These are phyloP conservation scores for Globisporangium paddicum DNA, from an alignment of 352 stramenopile genomes.

Conservation along the genomic window DNA sequence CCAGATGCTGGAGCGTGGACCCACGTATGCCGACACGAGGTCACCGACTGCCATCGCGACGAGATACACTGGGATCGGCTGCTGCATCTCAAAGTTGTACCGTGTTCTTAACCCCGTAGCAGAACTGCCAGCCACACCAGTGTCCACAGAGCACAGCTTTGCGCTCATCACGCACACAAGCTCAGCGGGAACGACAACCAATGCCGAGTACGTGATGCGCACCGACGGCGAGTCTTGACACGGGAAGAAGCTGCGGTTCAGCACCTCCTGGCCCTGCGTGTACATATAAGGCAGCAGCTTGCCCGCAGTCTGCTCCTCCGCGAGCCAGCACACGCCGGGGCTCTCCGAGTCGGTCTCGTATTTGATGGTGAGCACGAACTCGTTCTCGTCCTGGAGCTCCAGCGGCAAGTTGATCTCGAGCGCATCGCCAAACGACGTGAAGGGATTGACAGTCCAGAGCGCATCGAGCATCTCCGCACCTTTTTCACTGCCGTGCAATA, in stretches of 20 bases:
- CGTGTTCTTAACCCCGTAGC: conserved; percentile 11
- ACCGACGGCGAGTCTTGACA: conserved; percentile 93
- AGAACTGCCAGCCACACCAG: conserved; percentile 11
- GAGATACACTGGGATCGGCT: conserved; percentile 83
- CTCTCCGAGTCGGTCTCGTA: conserved; percentile 68
- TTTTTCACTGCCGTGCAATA: conserved; percentile 10
- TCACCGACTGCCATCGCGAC: conserved; percentile 82
- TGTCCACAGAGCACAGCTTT: conserved; percentile 30
- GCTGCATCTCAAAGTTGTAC: conserved; percentile 76
- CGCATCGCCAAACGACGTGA: conserved; percentile 58
- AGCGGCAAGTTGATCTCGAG: conserved; percentile 42
- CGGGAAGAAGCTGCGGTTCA: conserved; percentile 81
- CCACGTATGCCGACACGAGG: conserved; percentile 59
- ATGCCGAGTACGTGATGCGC: conserved; percentile 94
- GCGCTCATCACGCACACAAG: conserved; percentile 89
- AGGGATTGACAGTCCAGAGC: conserved; percentile 45
- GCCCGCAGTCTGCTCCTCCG: conserved; percentile 79
- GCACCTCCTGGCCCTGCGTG: conserved; percentile 83
- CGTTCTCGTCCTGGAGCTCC: conserved; percentile 9
- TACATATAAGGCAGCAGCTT: conserved; percentile 79
- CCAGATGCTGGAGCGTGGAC: conserved; percentile 72
- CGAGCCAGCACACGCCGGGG: conserved; percentile 76
- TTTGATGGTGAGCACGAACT: conserved; percentile 39
- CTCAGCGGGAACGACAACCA: conserved; percentile 88
- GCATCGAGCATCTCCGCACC: not conserved